Evolutionary conservation across 768 basidiomycete genomes (phyloP).

Genomic region (Sarcodon sp.): DNA sequence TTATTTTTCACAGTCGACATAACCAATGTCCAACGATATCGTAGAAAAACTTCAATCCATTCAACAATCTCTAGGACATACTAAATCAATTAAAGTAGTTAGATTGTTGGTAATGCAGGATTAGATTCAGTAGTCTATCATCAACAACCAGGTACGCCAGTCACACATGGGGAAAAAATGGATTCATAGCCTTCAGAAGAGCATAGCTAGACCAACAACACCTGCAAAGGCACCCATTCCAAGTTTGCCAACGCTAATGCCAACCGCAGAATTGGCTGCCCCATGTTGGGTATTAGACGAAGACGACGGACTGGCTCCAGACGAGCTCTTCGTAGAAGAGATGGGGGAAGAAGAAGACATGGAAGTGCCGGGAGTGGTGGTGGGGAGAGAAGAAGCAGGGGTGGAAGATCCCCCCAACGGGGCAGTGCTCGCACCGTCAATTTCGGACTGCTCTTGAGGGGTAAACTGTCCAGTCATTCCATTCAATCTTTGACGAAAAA

Average conservation of each 20-base stretch:
- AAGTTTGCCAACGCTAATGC: neutral
- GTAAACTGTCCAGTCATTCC: conserved; percentile 66
- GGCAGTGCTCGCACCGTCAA: conserved; percentile 47
- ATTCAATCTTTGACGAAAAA: conserved; percentile 30
- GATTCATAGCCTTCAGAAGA: neutral
- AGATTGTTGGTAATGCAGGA: no score
- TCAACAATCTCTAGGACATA: no score
- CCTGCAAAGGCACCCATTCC: neutral
- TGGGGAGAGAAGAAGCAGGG: conserved; percentile 10
- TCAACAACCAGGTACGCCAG: no score
- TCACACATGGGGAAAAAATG: no score
- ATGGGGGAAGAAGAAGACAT: conserved; percentile 1
- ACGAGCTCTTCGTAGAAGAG: neutral
- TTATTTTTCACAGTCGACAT: no score
- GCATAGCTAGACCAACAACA: neutral
- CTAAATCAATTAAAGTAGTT: no score
- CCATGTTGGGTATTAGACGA: neutral
- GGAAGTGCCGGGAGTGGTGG: conserved; percentile 1
- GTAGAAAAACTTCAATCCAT: no score
- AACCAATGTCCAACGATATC: no score
- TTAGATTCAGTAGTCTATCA: no score
- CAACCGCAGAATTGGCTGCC: neutral
- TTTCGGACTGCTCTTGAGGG: conserved; percentile 36
- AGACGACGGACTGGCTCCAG: conserved; percentile 5
- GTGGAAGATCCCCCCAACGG: conserved; percentile 30